phyloP scores from a whole-genome alignment of 164 flowering plant species.

The Aristolochia contorta region DNA sequence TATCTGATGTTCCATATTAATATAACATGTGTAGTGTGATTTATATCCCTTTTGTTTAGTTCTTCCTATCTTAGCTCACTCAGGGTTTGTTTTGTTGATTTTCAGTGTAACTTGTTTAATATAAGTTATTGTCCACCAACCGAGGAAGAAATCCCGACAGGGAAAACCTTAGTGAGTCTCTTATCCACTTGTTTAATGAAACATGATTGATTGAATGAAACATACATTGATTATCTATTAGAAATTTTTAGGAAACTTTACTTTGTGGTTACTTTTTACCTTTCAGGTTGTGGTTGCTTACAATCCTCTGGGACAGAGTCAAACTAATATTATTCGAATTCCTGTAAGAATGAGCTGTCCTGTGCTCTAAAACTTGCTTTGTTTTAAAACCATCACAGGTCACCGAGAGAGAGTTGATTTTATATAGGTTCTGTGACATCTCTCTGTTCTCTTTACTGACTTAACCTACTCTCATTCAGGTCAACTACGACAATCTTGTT shows the following conservation, averaged over 20 bases:
- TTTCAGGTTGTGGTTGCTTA: constrained; percentile 75
- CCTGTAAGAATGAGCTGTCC: constrained; percentile 45
- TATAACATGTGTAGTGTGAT: too few relatives aligned
- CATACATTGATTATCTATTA: background rate
- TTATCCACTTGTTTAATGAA: background rate
- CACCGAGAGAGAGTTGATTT: background rate
- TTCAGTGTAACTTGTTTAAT: constrained; percentile 72
- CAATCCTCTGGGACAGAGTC: constrained; percentile 83
- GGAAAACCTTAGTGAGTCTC: constrained; percentile 56
- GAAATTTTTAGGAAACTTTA: background rate
- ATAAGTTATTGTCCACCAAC: constrained; percentile 84
- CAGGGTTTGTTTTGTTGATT: background rate
- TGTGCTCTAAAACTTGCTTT: constrained; percentile 2
- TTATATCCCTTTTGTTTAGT: too few relatives aligned
- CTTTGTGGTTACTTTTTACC: constrained; percentile 2
- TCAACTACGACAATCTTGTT: constrained; percentile 39
- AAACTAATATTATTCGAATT: constrained; percentile 55
- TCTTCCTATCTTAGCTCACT: too few relatives aligned
- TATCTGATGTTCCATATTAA: too few relatives aligned
- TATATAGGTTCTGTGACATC: background rate
- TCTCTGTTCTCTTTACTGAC: background rate
- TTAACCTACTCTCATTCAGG: constrained; percentile 26
- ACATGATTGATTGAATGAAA: background rate
- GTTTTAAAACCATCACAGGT: background rate
- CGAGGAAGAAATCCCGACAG: constrained; percentile 48